Conservation (phyloP, 257 asterid genomes). For the Anisodus acutangulus region DNA sequence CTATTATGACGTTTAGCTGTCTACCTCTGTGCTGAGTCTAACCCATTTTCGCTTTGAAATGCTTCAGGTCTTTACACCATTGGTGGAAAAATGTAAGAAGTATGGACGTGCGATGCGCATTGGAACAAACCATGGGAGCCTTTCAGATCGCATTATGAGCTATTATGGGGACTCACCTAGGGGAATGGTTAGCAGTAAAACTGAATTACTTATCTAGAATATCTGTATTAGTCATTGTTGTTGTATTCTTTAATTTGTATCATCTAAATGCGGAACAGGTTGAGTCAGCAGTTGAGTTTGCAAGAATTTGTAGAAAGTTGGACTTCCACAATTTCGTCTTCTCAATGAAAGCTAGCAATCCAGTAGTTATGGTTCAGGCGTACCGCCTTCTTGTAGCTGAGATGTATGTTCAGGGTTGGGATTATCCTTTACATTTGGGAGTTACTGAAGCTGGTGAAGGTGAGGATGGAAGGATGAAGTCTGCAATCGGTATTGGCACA, state of each 20-base stretch:
- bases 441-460: constrained; percentile 99
- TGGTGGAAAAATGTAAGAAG: constrained; percentile 95
- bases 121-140: constrained; percentile 99
- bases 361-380: constrained; percentile 96
- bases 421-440: constrained; percentile 95
- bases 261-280: constrained; percentile 58
- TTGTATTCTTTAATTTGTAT: constrained; percentile 10
- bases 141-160: constrained; percentile 99
- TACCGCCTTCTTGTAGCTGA: constrained; percentile 97
- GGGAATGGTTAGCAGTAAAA: constrained; percentile 78
- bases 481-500: constrained; percentile 98
- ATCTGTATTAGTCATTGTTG: not conserved
- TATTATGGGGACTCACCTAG: constrained; percentile 97
- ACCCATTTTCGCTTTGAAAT: constrained; percentile 24
- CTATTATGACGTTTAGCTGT: not conserved
- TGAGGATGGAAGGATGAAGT: constrained; percentile 99
- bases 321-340: constrained; percentile 95
- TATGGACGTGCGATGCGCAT: constrained; percentile 97
- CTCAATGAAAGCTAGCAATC: constrained; percentile 99
- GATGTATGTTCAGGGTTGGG: constrained; percentile 99
- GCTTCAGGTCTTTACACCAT: constrained; percentile 84
- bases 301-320: constrained; percentile 89
- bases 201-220: constrained; percentile 5
- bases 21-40: not conserved
- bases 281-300: constrained; percentile 97